Evolutionary conservation across 1,139 yeast genomes (phyloP).

Genomic region (Diutina ranongensis): DNA sequence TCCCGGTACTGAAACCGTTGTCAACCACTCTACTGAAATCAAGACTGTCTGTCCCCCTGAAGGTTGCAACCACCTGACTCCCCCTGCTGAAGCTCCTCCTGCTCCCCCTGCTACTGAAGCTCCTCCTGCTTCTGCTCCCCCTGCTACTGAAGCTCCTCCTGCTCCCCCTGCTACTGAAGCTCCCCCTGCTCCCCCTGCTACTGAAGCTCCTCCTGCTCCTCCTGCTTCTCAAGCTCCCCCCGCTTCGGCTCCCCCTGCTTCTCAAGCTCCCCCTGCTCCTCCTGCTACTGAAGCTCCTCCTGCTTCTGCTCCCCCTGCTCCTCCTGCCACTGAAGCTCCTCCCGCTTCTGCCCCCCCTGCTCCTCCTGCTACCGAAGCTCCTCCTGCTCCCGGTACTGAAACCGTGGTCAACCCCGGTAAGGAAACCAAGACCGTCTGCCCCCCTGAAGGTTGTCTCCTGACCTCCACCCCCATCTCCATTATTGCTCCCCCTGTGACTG

Average conservation of each 20-base stretch:
- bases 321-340: neutral
- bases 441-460: slow-evolving; percentile 1
- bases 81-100: neutral
- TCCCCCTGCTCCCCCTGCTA: neutral
- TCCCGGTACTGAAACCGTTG: neutral
- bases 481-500: too few species aligned
- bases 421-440: neutral
- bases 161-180: neutral
- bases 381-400: too few species aligned
- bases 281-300: neutral
- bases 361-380: neutral
- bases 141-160: neutral
- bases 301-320: neutral
- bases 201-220: neutral
- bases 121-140: neutral
- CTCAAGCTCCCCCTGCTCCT: neutral
- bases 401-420: neutral
- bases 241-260: neutral
- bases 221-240: neutral
- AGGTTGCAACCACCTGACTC: neutral
- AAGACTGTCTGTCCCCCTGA: neutral
- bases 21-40: neutral
- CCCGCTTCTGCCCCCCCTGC: neutral
- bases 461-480: neutral
- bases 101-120: neutral